Evolutionary conservation across 345 rosid species (phyloP).

Genomic region (Moricandia arvensis): DNA sequence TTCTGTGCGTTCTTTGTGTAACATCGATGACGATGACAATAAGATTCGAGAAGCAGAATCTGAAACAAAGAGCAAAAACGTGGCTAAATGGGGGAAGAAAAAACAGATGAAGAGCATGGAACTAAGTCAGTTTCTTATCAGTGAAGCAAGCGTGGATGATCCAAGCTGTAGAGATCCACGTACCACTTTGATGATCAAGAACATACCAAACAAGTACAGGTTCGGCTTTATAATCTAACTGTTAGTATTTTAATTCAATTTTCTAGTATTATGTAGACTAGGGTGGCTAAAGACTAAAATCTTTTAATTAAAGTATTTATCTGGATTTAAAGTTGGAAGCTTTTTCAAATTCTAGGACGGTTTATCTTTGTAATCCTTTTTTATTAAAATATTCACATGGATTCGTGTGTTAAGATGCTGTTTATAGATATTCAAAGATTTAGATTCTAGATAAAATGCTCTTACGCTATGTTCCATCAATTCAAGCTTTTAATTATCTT

Average conservation of each 20-base stretch:
- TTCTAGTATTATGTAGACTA: not conserved
- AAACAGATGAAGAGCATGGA: conserved; percentile 55
- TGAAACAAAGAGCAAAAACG: conserved; percentile 13
- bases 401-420: conserved; percentile 32
- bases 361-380: conserved; percentile 15
- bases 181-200: conserved; percentile 43
- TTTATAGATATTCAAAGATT: conserved; percentile 31
- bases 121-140: conserved; percentile 64
- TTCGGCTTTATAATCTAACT: conserved; percentile 9
- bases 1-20: conserved; percentile 38
- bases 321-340: conserved; percentile 20
- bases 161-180: conserved; percentile 46
- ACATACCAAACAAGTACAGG: conserved; percentile 45
- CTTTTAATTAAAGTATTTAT: not conserved
- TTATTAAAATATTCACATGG: conserved; percentile 37
- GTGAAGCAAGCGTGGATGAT: conserved; percentile 45
- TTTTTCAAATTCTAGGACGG: conserved; percentile 13
- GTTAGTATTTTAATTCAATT: not conserved
- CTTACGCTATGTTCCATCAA: conserved; percentile 33
- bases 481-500: conserved; percentile 28
- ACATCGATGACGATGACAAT: not conserved
- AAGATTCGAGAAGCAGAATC: conserved; percentile 33
- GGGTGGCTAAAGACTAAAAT: not conserved
- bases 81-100: conserved; percentile 52
- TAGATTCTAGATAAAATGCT: conserved; percentile 42